Base-by-base conservation (phyloP, 371 early-diverging fungal genomes). In the Capillidium rhysosporum region DNA sequence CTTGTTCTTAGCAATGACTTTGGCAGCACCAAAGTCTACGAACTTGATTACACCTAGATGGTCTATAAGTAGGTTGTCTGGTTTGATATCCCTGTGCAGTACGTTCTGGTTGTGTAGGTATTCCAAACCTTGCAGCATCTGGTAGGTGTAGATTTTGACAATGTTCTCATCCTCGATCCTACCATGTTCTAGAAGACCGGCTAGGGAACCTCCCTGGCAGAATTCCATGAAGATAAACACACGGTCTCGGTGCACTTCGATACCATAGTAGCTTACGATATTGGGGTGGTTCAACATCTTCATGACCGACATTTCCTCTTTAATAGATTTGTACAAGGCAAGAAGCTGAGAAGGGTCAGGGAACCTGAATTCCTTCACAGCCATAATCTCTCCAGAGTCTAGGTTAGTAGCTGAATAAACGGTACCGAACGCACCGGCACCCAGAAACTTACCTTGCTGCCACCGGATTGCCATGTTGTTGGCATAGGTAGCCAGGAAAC, bases 191-290 rank as follows among this genome's bases (percentile, higher is more conserved):
- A 95, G 64, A 30, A 88, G 58, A 40, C 75, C 70, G 1, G 80
- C 77, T 49, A 95, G 59, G 57, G 84, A 83, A 39, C 92, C 90
- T 39, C 80, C 75, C 55, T 83, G 78, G 61, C 89, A 86, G 63
- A 86, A 89, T 65, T 95, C 96, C 89, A 95, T 89, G 61, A 95
- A 91, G 41, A 92, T 81, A 55, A 77, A 86, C 2, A 89, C 82
- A 62, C 83, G 82, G 59, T 90, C 91, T 52, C 89, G 77, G 61
- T 86, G 88, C 21, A 89, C 88, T 63, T 92, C 92, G 63, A 88
- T 84, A 18, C 89, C 90, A 59, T 74, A 86, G 60, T 92, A 92
- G 52, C 80, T 76, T 24, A 92, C 85, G 59, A 89, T 85, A 63
- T 91, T 88, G n/a, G 81, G 80, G 57, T 92, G 88, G 59, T 82